Evolutionary conservation across 306 rosid genomes (phyloP).

Genomic region (Acacia melanoxylon): DNA sequence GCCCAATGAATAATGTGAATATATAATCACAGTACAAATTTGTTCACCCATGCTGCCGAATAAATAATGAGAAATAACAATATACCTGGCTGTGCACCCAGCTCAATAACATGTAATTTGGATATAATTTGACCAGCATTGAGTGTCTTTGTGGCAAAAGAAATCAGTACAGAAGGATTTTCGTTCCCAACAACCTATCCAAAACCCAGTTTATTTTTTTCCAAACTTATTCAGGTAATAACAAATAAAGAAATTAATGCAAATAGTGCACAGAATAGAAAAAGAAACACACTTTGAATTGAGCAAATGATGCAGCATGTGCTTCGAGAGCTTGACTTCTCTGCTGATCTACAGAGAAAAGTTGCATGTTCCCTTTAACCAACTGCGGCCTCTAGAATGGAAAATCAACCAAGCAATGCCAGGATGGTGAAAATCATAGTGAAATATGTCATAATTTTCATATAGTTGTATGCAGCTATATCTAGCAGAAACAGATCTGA

Average conservation of each 20-base stretch:
- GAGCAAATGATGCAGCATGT: slow-evolving; percentile 97
- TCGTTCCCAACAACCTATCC: slow-evolving; percentile 92
- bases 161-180: slow-evolving; percentile 79
- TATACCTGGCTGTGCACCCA: slow-evolving; percentile 97
- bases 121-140: slow-evolving; percentile 95
- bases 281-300: slow-evolving; percentile 64
- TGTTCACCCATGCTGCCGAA: background rate
- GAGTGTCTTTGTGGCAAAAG: slow-evolving; percentile 89
- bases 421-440: slow-evolving; percentile 14
- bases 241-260: background rate
- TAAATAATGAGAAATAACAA: slow-evolving; percentile 24
- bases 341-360: slow-evolving; percentile 95
- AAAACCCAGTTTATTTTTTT: slow-evolving; percentile 23
- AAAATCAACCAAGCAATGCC: slow-evolving; percentile 30
- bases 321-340: slow-evolving; percentile 99
- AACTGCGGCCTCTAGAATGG: slow-evolving; percentile 76
- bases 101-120: slow-evolving; percentile 91
- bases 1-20: slow-evolving; percentile 22
- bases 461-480: slow-evolving; percentile 8
- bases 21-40: slow-evolving; percentile 19
- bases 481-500: background rate
- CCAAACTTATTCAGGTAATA: slow-evolving; percentile 20
- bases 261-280: slow-evolving; percentile 3
- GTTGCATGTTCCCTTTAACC: slow-evolving; percentile 99
- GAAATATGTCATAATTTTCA: slow-evolving; percentile 11